These are phyloP conservation scores for Rheum nobile DNA, from an alignment of 148 eudicot genomes.

Conservation along the genomic window DNA sequence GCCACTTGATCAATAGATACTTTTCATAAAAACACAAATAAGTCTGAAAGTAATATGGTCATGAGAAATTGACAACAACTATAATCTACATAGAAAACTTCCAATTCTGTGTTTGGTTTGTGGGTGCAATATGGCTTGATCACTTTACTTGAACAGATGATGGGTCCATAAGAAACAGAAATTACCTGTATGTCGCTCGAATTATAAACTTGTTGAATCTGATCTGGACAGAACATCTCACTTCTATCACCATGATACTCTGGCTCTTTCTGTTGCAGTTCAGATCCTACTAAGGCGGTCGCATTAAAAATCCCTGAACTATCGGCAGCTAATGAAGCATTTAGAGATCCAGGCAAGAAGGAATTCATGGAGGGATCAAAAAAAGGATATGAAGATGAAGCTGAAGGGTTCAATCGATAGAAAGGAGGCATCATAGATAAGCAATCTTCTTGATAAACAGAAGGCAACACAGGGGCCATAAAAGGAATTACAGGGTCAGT, in stretches of 20 bases:
- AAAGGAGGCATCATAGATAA: constrained; percentile 41
- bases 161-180: neutral
- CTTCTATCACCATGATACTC: constrained; percentile 62
- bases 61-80: neutral
- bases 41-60: neutral
- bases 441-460: constrained; percentile 51
- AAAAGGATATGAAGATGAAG: constrained; percentile 23
- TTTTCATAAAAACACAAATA: too few relatives aligned
- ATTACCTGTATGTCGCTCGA: constrained; percentile 48
- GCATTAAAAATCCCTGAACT: constrained; percentile 30
- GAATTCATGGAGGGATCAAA: constrained; percentile 36
- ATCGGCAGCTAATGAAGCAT: constrained; percentile 23
- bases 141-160: neutral
- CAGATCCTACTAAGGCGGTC: constrained; percentile 22
- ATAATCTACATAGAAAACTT: too few relatives aligned
- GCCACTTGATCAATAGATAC: neutral
- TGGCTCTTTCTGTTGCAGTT: constrained; percentile 38
- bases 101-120: neutral
- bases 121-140: too few relatives aligned
- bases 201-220: constrained; percentile 25
- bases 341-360: constrained; percentile 25
- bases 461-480: constrained; percentile 27
- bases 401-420: constrained; percentile 28
- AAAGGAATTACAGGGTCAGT: constrained; percentile 24
- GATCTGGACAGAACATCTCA: constrained; percentile 40